Evolutionary conservation across 1,139 yeast species (phyloP), one percentile per base, ranked within the genome.

Genomic region (Debaryomycetaceae sp.): DNA sequence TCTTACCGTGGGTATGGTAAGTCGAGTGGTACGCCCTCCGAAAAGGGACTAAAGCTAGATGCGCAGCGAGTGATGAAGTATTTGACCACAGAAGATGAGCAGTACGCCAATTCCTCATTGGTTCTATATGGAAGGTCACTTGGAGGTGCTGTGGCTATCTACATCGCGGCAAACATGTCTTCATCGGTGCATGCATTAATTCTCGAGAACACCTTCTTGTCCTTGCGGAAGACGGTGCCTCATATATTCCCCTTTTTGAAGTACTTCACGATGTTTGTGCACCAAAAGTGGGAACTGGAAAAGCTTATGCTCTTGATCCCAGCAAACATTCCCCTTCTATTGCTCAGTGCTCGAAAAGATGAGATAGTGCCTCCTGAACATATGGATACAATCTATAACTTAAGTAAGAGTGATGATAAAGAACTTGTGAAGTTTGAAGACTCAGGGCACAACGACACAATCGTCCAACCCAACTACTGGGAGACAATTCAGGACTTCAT

Each of bases 81-180:
- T 56, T 63, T 93, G 37, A 56, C 69, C 1, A 55, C 67, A 1
- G 84, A 84, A 54, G 76, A 74, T 36, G 75, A 73, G 43, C 78
- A 74, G 49, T 75, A 82, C 46, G 68, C 71, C 42, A 64, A 72
- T 43, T 75, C 86, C 1, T 69, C 83, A 6, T 54, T 91, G 5
- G 67, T 89, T 1, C 72, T 90, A 14, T 91, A 90, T 60, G 99
- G 99, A 1, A 75, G 97, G 45, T 87, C 96, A 5, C 71, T 93
- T 23, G 99, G 99, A 24, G 98, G 99, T 1, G 99, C 99, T 0
- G 96, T 89, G 24, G 90, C 96, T 6, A 78, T 90, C 20, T 87
- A 90, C 62, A 78, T 89, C 43, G 91, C 95, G 0, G 75, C 90
- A 1, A 68, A 71, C 42, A 72, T 75, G 63, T 66, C 80, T 2